These are phyloP conservation scores for Cordyceps militaris DNA, from an alignment of 2,329 filamentous ascomycete genomes.

Conservation along the genomic window DNA sequence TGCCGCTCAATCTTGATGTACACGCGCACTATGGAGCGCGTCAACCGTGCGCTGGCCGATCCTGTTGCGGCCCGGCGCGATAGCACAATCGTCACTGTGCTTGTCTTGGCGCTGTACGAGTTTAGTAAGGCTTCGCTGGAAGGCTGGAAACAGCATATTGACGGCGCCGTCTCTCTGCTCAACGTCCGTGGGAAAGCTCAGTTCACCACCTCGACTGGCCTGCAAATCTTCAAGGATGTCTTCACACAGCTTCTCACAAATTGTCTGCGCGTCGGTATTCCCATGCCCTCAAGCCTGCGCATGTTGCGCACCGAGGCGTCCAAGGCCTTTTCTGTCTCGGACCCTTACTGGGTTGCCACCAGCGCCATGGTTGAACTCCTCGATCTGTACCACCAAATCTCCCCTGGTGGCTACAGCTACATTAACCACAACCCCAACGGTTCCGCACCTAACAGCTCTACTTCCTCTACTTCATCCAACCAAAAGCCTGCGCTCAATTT, in stretches of 20 bases:
- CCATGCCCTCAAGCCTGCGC: constrained; percentile 9
- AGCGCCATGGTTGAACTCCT: constrained; percentile 13
- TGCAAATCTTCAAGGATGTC: constrained; percentile 14
- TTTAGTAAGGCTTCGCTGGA: constrained; percentile 13
- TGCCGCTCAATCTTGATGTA: constrained; percentile 13
- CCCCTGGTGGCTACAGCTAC: constrained; percentile 10
- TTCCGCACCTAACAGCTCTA: neutral
- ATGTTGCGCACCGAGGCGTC: constrained; percentile 12
- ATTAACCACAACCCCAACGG: constrained; percentile 1
- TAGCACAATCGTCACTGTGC: constrained; percentile 12
- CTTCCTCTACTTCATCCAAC: neutral
- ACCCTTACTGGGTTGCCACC: constrained; percentile 12
- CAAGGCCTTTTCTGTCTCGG: constrained; percentile 12
- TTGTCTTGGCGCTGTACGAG: constrained; percentile 11
- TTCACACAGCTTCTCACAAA: constrained; percentile 11
- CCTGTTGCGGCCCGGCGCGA: constrained; percentile 9
- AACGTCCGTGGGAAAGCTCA: constrained; percentile 13
- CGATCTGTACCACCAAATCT: constrained; percentile 12
- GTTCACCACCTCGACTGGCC: constrained; percentile 3
- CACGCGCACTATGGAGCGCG: constrained; percentile 11
- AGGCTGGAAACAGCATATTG: constrained; percentile 13
- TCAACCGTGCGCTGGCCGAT: constrained; percentile 11
- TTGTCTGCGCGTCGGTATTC: constrained; percentile 8
- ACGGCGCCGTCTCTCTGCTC: constrained; percentile 10
- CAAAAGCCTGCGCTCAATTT: constrained; percentile 4